Percentiles rank a stretch among this genome's conserved stretches.
phyloP scores from a whole-genome alignment of 768 basidiomycete species.

The Leucosporidium yakuticum region DNA sequence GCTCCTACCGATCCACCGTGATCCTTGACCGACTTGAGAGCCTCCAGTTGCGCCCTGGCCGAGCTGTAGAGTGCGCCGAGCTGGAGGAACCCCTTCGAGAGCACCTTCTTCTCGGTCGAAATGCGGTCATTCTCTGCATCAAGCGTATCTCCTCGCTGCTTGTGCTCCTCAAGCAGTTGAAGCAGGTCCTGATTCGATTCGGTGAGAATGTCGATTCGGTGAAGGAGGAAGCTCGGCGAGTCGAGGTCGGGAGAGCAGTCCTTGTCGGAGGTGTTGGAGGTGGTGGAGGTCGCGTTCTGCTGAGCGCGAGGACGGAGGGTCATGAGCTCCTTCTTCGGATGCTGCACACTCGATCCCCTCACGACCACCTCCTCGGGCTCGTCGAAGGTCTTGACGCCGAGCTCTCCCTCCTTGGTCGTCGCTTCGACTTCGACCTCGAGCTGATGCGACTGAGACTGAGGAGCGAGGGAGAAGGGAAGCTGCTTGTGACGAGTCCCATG shows the following conservation, averaged over 20 bases:
- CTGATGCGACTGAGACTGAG: conserved; percentile 54
- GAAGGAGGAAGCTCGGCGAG: background rate
- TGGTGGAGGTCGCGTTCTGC: background rate
- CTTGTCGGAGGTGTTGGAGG: background rate
- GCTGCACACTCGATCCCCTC: conserved; percentile 56
- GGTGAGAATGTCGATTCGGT: too few relatives aligned
- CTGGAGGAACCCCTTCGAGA: background rate
- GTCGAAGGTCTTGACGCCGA: conserved; percentile 97
- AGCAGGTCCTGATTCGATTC: background rate
- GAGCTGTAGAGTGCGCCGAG: background rate
- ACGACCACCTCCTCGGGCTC: conserved; percentile 91
- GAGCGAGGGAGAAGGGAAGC: too few relatives aligned
- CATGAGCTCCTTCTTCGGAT: background rate
- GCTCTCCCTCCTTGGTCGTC: conserved; percentile 90
- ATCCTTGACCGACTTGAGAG: background rate
- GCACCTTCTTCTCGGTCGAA: background rate
- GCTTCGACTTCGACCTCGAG: conserved; percentile 94
- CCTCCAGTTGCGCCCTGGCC: background rate
- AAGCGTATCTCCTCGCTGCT: background rate
- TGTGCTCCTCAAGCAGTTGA: background rate
- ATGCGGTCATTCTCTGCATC: background rate
- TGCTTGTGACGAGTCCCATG: too few relatives aligned
- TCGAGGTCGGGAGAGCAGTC: background rate
- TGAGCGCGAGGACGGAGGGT: background rate
- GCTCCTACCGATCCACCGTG: background rate